Evolutionary conservation across 495 filamentous ascomycete genomes (phyloP).

Genomic region (Hyaloscypha bicolor): DNA sequence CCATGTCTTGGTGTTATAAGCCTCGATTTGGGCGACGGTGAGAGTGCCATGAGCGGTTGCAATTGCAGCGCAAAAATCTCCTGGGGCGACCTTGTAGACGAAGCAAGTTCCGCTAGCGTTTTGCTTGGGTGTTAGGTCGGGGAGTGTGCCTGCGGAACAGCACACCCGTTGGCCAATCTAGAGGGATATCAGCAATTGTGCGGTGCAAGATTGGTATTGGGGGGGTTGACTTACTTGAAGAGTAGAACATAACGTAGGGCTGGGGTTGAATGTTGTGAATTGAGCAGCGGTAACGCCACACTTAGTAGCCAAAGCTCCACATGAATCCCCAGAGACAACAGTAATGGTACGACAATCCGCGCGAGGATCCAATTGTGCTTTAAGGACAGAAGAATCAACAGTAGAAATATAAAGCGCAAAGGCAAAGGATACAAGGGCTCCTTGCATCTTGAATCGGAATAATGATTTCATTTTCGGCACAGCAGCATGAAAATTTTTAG

Average conservation of each 20-base stretch:
- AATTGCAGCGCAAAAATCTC: conserved; percentile 42
- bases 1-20: conserved; percentile 50
- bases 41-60: conserved; percentile 36
- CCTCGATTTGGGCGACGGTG: conserved; percentile 37
- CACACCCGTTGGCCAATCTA: conserved; percentile 44
- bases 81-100: conserved; percentile 35
- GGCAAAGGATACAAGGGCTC: too few relatives aligned
- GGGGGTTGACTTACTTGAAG: too few relatives aligned
- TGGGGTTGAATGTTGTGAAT: conserved; percentile 45
- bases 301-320: conserved; percentile 40
- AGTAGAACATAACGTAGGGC: conserved; percentile 38
- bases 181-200: conserved; percentile 24
- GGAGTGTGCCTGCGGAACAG: conserved; percentile 44
- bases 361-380: too few relatives aligned
- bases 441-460: too few relatives aligned
- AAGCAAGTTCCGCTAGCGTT: conserved; percentile 47
- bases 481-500: too few relatives aligned
- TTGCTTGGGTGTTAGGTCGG: conserved; percentile 41
- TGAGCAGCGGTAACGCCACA: conserved; percentile 44
- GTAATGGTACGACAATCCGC: too few relatives aligned
- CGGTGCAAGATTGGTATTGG: too few relatives aligned
- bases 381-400: too few relatives aligned
- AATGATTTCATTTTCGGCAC: too few relatives aligned
- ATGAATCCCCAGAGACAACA: conserved; percentile 17
- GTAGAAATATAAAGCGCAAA: too few relatives aligned